phyloP scores from a whole-genome alignment of 108 stramenopile genomes.

The Cyclotella choctawhatcheeana region DNA sequence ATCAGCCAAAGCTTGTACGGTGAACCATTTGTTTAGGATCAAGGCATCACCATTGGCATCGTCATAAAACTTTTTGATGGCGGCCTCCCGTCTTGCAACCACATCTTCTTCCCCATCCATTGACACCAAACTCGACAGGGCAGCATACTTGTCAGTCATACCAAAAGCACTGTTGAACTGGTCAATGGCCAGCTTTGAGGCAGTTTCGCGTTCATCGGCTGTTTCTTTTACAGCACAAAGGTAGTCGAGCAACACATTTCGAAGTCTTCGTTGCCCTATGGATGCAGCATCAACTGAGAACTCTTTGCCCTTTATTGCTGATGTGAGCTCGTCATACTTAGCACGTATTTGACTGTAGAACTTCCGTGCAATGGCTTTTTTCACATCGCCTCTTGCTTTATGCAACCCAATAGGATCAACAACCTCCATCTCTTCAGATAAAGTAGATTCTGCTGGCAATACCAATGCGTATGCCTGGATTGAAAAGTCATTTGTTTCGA shows the following conservation, averaged over 20 bases:
- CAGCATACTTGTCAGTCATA: constrained; percentile 82
- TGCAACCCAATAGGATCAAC: constrained; percentile 58
- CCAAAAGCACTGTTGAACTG: constrained; percentile 66
- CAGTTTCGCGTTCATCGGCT: constrained; percentile 49
- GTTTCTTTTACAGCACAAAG: constrained; percentile 54
- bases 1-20: constrained; percentile 61
- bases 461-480: constrained; percentile 64
- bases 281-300: constrained; percentile 43
- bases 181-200: constrained; percentile 37
- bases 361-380: constrained; percentile 55
- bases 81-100: constrained; percentile 34
- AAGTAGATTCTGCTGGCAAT: constrained; percentile 61
- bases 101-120: constrained; percentile 52
- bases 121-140: constrained; percentile 59
- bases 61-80: constrained; percentile 58
- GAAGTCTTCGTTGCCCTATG: constrained; percentile 54
- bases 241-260: constrained; percentile 69
- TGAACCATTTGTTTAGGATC: constrained; percentile 64
- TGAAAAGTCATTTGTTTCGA: constrained; percentile 49
- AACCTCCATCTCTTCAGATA: constrained; percentile 55
- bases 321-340: constrained; percentile 61
- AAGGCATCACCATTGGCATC: constrained; percentile 68
- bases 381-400: constrained; percentile 55
- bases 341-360: constrained; percentile 32
- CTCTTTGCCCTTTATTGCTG: constrained; percentile 33